Base-by-base conservation (phyloP, 2,329 filamentous ascomycete genomes). In the Cladosporium oxysporum region DNA sequence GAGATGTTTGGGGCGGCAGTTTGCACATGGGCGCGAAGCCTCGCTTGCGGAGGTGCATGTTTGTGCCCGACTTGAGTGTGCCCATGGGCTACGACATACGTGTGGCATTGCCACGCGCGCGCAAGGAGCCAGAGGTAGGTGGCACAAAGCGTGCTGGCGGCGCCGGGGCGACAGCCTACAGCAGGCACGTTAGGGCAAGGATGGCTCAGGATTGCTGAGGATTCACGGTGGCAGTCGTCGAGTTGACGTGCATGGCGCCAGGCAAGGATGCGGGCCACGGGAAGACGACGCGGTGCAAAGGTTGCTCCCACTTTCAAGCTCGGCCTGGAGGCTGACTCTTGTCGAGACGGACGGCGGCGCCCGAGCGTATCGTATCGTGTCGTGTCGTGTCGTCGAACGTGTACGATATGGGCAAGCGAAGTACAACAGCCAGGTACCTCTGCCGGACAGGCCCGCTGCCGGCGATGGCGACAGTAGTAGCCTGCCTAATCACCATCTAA, bases 161-260 rank as follows among this genome's bases (percentile, higher is more conserved):
- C 49, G 49, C 49, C 29, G 16, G 31, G 44, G 59, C 31, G 8
- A 33, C 26, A 28, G 26, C 37, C 58, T 28, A 58, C n/a, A 31
- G 41, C 58, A 44, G 12, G 14, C 58, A 41, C 52, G 5, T 55
- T 55, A 55, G 52, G 52, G 52, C 52, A 29, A n/a, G 28, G 29
- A 31, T 33, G 8, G 28, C 28, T 55, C 52, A 26, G 23, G 49
- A 47, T 29, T 52, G 52, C 52, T 55, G 52, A 55, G 52, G 52
- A 55, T 55, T 55, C 52, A 55, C 33, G 52, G 52, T 59, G 37
- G 37, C 37, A 59, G 57, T 29, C 41, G 44, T n/a, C 29, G 44
- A 52, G 59, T 62, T 62, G 59, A 62, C 59, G 59, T 62, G 59
- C 59, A 62, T 47, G 59, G 59, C 44, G 29, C 59, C 28, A 62